A percentile compares a stretch with the other conserved stretches of the same genome.
These are phyloP conservation scores for Fraxinus velutina DNA, from an alignment of 305 asterid species.

Conservation along the genomic window DNA sequence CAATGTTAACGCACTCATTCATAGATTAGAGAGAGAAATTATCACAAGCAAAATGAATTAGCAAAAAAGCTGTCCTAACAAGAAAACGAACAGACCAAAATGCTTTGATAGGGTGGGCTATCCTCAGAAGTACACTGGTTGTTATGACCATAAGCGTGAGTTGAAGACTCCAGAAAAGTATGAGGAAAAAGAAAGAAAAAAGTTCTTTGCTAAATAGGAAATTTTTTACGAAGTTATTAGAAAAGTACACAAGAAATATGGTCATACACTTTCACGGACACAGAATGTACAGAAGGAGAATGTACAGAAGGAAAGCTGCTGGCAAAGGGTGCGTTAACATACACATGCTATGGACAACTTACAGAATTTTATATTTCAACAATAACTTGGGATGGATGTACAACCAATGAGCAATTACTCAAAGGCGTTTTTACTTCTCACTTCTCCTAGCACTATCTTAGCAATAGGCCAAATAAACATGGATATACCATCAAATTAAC, in stretches of 20 bases:
- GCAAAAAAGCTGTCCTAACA: not conserved
- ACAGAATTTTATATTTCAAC: not conserved
- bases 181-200: not conserved
- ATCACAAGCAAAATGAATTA: conserved; percentile 1
- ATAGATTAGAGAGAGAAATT: not conserved
- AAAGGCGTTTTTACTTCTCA: not conserved
- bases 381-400: not conserved
- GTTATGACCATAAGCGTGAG: not conserved
- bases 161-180: not conserved
- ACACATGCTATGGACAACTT: not conserved
- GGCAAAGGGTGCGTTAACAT: not conserved
- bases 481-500: conserved; percentile 3
- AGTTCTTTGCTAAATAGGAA: not conserved
- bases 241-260: conserved; percentile 10
- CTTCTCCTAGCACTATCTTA: conserved; percentile 4
- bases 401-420: not conserved
- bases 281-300: not conserved
- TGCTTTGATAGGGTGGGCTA: conserved; percentile 6
- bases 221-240: not conserved
- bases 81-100: not conserved
- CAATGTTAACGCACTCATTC: not conserved
- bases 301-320: not conserved
- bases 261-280: not conserved
- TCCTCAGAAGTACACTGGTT: conserved; percentile 7
- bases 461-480: conserved; percentile 11